phyloP scores from a whole-genome alignment of 225 moss, liverwort and hornwort species.

The Pleurozium schreberi region DNA sequence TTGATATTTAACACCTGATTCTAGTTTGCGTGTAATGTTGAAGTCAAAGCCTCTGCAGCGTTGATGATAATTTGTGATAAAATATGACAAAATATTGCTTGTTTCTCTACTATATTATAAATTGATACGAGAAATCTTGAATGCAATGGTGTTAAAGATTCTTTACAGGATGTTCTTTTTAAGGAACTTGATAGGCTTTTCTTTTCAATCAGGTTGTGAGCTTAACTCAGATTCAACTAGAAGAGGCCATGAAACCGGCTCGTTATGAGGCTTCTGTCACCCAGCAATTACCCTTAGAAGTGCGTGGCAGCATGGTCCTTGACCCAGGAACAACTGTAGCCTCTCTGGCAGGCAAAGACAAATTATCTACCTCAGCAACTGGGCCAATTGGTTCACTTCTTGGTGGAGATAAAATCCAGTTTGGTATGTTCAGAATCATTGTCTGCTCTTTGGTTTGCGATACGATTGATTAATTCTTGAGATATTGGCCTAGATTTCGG shows the following conservation, averaged over 20 bases:
- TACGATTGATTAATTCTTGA: not conserved
- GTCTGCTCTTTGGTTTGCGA: not conserved
- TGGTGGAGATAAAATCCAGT: slow-evolving; percentile 94
- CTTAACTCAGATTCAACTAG: slow-evolving; percentile 92
- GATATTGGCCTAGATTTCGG: not conserved
- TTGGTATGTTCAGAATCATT: slow-evolving; percentile 44
- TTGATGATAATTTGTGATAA: not conserved
- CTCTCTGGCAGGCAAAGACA: slow-evolving; percentile 65
- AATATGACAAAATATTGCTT: not conserved
- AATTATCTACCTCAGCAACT: slow-evolving; percentile 47
- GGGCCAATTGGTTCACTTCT: slow-evolving; percentile 90
- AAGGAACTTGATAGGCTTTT: not conserved
- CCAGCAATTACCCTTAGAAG: slow-evolving; percentile 64
- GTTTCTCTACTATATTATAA: not conserved
- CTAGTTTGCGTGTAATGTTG: not conserved
- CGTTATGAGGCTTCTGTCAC: slow-evolving; percentile 65
- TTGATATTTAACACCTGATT: not conserved
- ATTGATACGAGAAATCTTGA: not conserved
- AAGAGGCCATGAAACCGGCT: slow-evolving; percentile 95
- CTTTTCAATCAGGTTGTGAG: slow-evolving; percentile 72
- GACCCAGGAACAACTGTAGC: slow-evolving; percentile 71
- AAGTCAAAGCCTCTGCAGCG: not conserved
- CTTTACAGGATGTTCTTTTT: not conserved
- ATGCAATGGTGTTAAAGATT: not conserved
- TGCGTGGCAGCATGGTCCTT: slow-evolving; percentile 64